These are phyloP conservation scores for Hylodesmum podocarpum DNA, from an alignment of 306 rosid genomes.

Conservation along the genomic window DNA sequence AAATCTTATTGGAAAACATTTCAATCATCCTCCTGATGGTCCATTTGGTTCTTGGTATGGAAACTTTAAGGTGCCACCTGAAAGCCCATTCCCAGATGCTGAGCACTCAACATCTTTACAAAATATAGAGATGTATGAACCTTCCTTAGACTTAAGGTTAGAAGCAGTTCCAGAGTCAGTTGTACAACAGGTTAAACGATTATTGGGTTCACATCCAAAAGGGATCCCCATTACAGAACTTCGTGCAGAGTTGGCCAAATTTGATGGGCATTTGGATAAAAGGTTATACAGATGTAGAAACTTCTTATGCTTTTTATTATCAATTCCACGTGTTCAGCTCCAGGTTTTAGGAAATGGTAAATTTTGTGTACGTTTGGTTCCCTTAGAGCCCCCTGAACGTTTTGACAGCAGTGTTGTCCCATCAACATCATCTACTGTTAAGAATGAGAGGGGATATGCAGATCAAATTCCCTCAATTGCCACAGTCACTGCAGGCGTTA, in stretches of 20 bases:
- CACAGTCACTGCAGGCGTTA: conserved; percentile 23
- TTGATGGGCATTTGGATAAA: conserved; percentile 38
- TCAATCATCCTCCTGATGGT: conserved; percentile 91
- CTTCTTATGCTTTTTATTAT: conserved; percentile 49
- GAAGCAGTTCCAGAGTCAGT: conserved; percentile 45
- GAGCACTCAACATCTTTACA: conserved; percentile 7
- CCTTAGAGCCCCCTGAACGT: conserved; percentile 29
- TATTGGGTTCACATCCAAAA: conserved; percentile 54
- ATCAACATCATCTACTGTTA: conserved; percentile 5
- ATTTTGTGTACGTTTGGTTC: background rate
- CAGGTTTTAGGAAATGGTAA: conserved; percentile 23
- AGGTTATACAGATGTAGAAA: conserved; percentile 52
- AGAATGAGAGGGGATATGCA: conserved; percentile 16
- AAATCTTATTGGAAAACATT: conserved; percentile 61
- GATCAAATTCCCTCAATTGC: conserved; percentile 22
- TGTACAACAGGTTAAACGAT: conserved; percentile 28
- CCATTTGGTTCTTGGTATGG: conserved; percentile 82
- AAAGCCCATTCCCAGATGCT: conserved; percentile 46
- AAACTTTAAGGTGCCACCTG: conserved; percentile 58
- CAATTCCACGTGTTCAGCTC: conserved; percentile 53
- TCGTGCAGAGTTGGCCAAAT: conserved; percentile 44
- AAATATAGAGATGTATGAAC: conserved; percentile 35
- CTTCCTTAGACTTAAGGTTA: conserved; percentile 29
- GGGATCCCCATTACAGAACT: conserved; percentile 54
- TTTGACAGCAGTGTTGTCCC: conserved; percentile 18